Evolutionary conservation across 768 basidiomycete species (phyloP).

Genomic region (Mrakia gelida): DNA sequence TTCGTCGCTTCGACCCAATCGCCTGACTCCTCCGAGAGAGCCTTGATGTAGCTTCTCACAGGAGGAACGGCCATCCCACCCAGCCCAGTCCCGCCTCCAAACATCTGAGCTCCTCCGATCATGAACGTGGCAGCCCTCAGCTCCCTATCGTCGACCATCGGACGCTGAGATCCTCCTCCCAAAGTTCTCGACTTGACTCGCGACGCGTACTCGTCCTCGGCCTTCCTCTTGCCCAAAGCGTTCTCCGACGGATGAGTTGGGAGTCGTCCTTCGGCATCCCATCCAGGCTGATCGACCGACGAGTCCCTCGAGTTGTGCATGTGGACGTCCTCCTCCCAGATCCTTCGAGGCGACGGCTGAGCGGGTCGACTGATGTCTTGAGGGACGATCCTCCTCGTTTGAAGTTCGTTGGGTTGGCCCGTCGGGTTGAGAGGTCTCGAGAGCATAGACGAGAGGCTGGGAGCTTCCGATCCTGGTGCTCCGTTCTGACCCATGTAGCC

Average conservation of each 20-base stretch:
- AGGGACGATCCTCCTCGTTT: background rate
- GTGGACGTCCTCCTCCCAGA: constrained; percentile 12
- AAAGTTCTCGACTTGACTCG: constrained; percentile 19
- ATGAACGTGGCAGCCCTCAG: background rate
- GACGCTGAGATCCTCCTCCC: constrained; percentile 7
- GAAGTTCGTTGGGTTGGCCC: background rate
- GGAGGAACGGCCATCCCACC: constrained; percentile 34
- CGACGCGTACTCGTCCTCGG: constrained; percentile 16
- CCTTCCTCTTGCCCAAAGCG: constrained; percentile 24
- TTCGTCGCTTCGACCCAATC: constrained; percentile 75
- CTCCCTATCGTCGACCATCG: background rate
- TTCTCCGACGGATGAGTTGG: background rate
- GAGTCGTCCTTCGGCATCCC: background rate
- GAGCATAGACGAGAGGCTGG: constrained; percentile 9
- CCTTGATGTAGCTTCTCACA: constrained; percentile 58
- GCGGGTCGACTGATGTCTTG: background rate
- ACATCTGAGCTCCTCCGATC: background rate
- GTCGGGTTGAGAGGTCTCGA: background rate
- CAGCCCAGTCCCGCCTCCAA: background rate
- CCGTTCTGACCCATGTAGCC: background rate
- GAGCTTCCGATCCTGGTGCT: background rate
- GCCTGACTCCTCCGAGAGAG: constrained; percentile 48
- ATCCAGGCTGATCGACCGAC: constrained; percentile 2
- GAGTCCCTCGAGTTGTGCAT: background rate
- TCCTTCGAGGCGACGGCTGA: constrained; percentile 1